These are phyloP conservation scores for Apiospora kogelbergensis DNA, from an alignment of 2,329 filamentous ascomycete genomes.

Conservation along the genomic window DNA sequence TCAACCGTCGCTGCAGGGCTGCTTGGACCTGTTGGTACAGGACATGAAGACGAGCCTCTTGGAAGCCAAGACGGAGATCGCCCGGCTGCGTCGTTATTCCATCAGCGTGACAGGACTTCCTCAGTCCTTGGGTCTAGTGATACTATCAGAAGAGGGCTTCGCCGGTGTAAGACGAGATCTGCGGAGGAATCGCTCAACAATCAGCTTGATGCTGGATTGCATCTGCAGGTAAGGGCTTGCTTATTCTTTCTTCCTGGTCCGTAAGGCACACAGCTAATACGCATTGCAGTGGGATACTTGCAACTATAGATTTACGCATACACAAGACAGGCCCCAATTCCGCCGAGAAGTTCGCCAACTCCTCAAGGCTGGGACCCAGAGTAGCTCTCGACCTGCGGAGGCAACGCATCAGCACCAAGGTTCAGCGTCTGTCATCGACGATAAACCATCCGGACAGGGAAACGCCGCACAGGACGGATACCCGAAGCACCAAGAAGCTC, in stretches of 20 bases:
- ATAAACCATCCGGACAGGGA: constrained; percentile 14
- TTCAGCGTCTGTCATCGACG: constrained; percentile 19
- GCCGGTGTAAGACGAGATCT: constrained; percentile 18
- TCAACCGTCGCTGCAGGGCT: background rate
- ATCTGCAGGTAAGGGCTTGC: constrained; percentile 20
- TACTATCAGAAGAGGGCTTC: constrained; percentile 20
- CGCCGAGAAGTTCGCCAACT: constrained; percentile 11
- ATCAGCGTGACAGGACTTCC: constrained; percentile 18
- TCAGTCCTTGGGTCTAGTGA: constrained; percentile 17
- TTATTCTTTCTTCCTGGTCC: background rate
- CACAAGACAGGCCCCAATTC: constrained; percentile 13
- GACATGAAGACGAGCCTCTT: background rate
- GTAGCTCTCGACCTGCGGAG: constrained; percentile 19
- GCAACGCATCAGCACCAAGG: constrained; percentile 14
- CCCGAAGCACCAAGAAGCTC: constrained; percentile 18
- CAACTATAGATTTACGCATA: constrained; percentile 18
- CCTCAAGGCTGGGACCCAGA: constrained; percentile 18
- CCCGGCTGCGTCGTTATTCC: constrained; percentile 15
- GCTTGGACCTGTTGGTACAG: background rate
- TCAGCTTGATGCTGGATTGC: constrained; percentile 24
- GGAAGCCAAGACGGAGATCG: background rate
- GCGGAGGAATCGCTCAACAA: constrained; percentile 21
- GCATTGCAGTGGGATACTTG: constrained; percentile 17
- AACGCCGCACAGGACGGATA: constrained; percentile 10
- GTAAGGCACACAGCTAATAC: background rate